phyloP scores from a whole-genome alignment of 2,329 filamentous ascomycete genomes.

The Xylogone sp. region DNA sequence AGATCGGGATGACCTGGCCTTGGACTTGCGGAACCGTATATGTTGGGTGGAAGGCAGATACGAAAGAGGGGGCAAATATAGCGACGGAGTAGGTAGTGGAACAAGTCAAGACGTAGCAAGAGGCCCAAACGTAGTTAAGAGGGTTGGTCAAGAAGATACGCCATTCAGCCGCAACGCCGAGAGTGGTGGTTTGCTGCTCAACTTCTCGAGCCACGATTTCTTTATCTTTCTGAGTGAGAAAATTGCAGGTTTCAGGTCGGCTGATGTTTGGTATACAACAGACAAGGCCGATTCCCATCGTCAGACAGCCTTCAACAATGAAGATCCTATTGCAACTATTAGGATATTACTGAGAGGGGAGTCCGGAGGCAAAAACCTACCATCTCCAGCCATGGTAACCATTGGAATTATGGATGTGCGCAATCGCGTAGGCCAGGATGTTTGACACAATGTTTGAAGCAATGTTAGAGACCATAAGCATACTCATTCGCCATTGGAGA shows the following conservation, averaged over 20 bases:
- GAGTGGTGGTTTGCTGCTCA: constrained; percentile 47
- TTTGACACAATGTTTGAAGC: constrained; percentile 19
- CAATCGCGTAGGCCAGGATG: constrained; percentile 15
- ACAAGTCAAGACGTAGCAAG: constrained; percentile 35
- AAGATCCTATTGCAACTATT: constrained; percentile 42
- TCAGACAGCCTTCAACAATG: constrained; percentile 46
- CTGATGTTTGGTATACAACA: constrained; percentile 33
- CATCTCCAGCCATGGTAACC: constrained; percentile 58
- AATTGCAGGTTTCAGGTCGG: constrained; percentile 9
- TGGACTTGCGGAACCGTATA: constrained; percentile 58
- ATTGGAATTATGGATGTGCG: constrained; percentile 67
- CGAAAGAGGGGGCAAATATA: constrained; percentile 54
- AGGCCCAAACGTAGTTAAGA: constrained; percentile 47
- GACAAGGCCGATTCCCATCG: constrained; percentile 35
- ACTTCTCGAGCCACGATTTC: constrained; percentile 29
- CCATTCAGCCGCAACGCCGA: constrained; percentile 60
- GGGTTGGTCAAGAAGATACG: constrained; percentile 56
- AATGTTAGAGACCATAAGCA: constrained; percentile 40
- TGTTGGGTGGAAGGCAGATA: constrained; percentile 67
- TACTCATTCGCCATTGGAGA: constrained; percentile 42
- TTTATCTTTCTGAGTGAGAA: constrained; percentile 33
- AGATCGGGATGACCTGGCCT: constrained; percentile 35
- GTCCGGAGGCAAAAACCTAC: constrained; percentile 23
- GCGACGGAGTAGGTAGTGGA: constrained; percentile 49
- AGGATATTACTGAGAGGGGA: background rate